These are phyloP conservation scores for Russula earlei DNA, from an alignment of 768 basidiomycete species.

Conservation along the genomic window DNA sequence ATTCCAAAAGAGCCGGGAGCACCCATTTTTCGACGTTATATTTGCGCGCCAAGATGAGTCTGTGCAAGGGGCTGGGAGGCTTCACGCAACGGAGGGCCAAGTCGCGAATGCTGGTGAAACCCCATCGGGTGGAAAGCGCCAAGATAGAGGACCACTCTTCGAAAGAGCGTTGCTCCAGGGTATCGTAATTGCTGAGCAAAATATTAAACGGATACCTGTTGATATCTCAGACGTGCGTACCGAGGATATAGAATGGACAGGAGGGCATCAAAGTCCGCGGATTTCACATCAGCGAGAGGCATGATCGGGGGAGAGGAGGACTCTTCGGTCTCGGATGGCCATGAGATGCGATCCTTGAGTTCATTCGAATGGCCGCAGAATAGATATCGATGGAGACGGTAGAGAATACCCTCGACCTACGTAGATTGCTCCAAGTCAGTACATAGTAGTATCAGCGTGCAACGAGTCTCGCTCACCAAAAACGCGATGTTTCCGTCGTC, in stretches of 20 bases:
- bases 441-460: neutral
- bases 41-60: constrained; percentile 3
- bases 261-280: constrained; percentile 11
- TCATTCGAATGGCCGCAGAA: constrained; percentile 8
- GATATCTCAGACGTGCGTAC: constrained; percentile 1
- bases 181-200: constrained; percentile 7
- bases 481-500: constrained; percentile 14
- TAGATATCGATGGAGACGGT: constrained; percentile 15
- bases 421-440: neutral
- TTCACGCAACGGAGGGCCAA: constrained; percentile 2
- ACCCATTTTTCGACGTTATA: constrained; percentile 9
- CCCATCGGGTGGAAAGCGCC: constrained; percentile 14
- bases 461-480: neutral
- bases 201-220: neutral
- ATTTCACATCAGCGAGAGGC: constrained; percentile 1
- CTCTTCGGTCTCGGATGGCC: neutral
- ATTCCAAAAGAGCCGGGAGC: neutral
- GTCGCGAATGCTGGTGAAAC: constrained; percentile 11
- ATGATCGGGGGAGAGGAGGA: neutral
- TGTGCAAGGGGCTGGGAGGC: neutral
- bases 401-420: constrained; percentile 6
- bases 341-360: neutral
- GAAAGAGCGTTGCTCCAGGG: neutral
- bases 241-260: constrained; percentile 14
- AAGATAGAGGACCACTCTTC: constrained; percentile 14